Conservation (phyloP, 139 green algal genomes). For the Dunaliella primolecta region DNA sequence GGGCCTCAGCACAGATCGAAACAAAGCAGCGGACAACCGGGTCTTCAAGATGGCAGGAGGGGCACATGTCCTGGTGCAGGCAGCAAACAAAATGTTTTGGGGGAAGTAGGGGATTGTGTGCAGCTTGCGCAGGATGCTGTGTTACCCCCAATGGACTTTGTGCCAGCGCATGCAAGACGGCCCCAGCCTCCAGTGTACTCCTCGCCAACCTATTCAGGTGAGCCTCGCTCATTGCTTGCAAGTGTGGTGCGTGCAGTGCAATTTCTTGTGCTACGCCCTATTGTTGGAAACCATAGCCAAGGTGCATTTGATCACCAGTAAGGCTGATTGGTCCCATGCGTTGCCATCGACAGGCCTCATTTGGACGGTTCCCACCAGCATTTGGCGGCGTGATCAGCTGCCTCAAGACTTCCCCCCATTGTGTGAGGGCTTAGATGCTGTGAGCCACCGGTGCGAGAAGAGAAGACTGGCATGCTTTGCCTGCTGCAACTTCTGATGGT, state of each 20-base stretch:
- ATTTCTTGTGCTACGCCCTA: too few relatives aligned
- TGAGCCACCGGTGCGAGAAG: slow-evolving; percentile 10
- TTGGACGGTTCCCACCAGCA: slow-evolving; percentile 4
- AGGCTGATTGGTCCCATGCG: too few relatives aligned
- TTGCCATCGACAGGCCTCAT: slow-evolving; percentile 13
- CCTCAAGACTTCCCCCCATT: slow-evolving; percentile 10
- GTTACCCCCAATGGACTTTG: background rate
- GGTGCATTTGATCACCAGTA: too few relatives aligned
- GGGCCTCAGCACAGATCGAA: too few relatives aligned
- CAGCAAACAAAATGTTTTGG: too few relatives aligned
- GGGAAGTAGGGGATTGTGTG: background rate
- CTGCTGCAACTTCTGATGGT: too few relatives aligned
- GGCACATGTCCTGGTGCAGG: background rate
- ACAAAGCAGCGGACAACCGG: too few relatives aligned
- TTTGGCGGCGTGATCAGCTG: slow-evolving; percentile 10
- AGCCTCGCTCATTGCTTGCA: too few relatives aligned
- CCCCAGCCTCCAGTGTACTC: slow-evolving; percentile 1
- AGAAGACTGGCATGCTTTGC: too few relatives aligned
- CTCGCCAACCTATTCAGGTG: slow-evolving; percentile 1
- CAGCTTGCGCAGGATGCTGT: background rate
- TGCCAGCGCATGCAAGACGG: background rate
- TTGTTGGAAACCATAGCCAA: too few relatives aligned
- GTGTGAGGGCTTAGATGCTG: slow-evolving; percentile 8
- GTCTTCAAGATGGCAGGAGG: too few relatives aligned
- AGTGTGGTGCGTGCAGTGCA: too few relatives aligned